Percentiles rank a stretch among this genome's conserved stretches.
Evolutionary conservation across 352 stramenopile species (phyloP).

Genomic region (Blastocystis sp.): DNA sequence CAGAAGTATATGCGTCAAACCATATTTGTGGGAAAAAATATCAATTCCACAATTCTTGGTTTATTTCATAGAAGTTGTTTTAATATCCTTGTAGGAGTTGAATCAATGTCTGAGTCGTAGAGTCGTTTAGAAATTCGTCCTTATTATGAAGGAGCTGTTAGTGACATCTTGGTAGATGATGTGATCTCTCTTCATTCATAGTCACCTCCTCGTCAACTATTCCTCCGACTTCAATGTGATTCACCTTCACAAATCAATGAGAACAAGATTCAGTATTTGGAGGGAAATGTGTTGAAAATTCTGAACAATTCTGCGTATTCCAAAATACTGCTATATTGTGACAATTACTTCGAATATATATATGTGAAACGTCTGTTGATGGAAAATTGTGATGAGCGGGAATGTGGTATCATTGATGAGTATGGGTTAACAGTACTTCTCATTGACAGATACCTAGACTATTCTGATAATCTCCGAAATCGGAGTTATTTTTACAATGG

Average conservation of each 20-base stretch:
- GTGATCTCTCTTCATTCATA: background rate
- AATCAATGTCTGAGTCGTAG: background rate
- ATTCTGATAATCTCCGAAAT: conserved; percentile 6
- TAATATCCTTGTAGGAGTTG: conserved; percentile 1
- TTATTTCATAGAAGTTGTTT: conserved; percentile 44
- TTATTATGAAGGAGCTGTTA: conserved; percentile 30
- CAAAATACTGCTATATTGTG: conserved; percentile 52
- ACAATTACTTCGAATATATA: conserved; percentile 61
- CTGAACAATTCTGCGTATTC: conserved; percentile 54
- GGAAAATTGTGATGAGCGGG: conserved; percentile 55
- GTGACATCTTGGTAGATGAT: conserved; percentile 14
- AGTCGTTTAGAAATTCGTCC: conserved; percentile 19
- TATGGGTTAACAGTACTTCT: background rate
- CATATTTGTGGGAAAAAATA: background rate
- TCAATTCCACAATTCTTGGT: background rate
- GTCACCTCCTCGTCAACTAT: conserved; percentile 43
- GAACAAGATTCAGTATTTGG: conserved; percentile 9
- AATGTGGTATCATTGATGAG: conserved; percentile 57
- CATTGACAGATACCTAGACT: background rate
- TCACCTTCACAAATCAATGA: background rate
- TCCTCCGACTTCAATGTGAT: conserved; percentile 29
- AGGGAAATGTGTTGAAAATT: conserved; percentile 38
- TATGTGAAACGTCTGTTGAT: conserved; percentile 57
- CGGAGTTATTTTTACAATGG: conserved; percentile 57
- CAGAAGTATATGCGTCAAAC: conserved; percentile 61